phyloP scores from a whole-genome alignment of 495 filamentous ascomycete genomes.

The Xylaria castorea region DNA sequence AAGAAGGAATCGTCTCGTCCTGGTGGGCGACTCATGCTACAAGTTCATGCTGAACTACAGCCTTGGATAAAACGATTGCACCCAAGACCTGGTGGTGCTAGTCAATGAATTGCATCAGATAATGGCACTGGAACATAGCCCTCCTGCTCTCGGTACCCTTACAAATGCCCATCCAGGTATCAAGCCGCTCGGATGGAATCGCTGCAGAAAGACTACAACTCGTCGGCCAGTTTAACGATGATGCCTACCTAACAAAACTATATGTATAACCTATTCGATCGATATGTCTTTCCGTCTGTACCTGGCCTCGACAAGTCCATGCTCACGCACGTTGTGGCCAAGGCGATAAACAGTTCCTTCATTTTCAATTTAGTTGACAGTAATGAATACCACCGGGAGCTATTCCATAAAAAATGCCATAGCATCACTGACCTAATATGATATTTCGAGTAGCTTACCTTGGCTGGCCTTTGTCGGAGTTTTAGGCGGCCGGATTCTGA shows the following conservation, averaged over 20 bases:
- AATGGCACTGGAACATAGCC: background rate
- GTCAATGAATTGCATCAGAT: background rate
- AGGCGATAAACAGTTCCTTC: background rate
- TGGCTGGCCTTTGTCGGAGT: background rate
- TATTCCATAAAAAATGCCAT: background rate
- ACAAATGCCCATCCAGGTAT: background rate
- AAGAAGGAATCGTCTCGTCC: background rate
- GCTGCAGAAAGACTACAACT: background rate
- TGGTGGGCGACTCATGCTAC: background rate
- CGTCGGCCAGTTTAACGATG: background rate
- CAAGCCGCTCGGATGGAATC: background rate
- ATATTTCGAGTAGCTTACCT: background rate
- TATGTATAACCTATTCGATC: background rate
- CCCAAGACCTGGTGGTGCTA: background rate
- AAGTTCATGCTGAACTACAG: background rate
- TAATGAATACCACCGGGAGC: background rate
- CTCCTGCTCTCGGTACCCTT: background rate
- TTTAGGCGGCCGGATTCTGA: background rate
- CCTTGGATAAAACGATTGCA: background rate
- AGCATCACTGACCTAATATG: background rate
- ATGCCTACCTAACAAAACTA: background rate
- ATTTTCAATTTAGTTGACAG: background rate
- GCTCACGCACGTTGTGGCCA: background rate
- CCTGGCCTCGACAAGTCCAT: background rate
- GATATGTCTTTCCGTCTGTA: background rate